Percentiles rank a stretch among this genome's conserved stretches.
These are phyloP conservation scores for Talinum fruticosum DNA, from an alignment of 148 eudicot genomes.

Conservation along the genomic window DNA sequence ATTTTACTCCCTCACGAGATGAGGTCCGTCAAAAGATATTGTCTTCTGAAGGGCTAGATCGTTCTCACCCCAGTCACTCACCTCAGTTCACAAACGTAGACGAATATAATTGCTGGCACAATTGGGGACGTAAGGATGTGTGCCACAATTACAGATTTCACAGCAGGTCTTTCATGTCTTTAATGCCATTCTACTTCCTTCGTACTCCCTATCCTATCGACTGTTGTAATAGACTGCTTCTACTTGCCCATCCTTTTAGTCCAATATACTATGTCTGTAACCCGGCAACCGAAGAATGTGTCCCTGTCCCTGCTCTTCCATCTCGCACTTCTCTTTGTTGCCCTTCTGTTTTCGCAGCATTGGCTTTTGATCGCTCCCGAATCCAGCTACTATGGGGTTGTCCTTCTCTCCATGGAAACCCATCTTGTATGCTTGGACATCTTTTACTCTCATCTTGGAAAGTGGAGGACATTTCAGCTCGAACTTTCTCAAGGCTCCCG, in stretches of 20 bases:
- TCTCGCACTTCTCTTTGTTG: neutral
- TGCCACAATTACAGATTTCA: neutral
- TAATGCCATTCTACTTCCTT: neutral
- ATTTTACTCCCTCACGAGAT: neutral
- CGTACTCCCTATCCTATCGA: neutral
- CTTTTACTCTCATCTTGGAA: neutral
- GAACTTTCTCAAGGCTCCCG: neutral
- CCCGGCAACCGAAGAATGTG: neutral
- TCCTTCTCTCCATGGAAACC: neutral
- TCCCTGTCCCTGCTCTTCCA: neutral
- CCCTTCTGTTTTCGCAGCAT: neutral
- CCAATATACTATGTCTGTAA: neutral
- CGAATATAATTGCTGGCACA: neutral
- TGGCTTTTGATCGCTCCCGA: neutral
- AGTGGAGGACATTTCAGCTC: neutral
- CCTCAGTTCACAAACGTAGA: neutral
- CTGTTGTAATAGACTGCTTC: neutral
- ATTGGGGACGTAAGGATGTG: neutral
- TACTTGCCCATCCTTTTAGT: neutral
- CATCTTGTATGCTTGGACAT: neutral
- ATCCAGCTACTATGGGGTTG: neutral
- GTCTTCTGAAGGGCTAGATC: neutral
- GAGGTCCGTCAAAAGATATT: neutral
- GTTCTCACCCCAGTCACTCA: neutral
- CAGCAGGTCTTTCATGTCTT: neutral